These are phyloP conservation scores for Cryphonectria japonica DNA, from an alignment of 2,329 filamentous ascomycete genomes.

Conservation along the genomic window DNA sequence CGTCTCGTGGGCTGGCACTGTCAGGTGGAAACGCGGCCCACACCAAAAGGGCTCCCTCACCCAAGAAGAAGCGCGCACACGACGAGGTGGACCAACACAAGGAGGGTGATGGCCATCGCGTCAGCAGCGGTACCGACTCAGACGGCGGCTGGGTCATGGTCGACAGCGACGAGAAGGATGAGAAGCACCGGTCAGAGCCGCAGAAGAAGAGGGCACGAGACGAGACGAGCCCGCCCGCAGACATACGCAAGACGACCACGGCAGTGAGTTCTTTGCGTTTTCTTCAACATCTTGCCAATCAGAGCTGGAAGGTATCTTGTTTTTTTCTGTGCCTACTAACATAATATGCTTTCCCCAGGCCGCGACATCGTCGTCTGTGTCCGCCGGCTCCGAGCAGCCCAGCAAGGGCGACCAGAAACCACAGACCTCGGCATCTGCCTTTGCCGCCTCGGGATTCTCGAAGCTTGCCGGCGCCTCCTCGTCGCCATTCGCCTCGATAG, in stretches of 20 bases:
- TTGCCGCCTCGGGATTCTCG: slow-evolving; percentile 70
- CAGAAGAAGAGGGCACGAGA: slow-evolving; percentile 69
- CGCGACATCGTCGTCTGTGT: slow-evolving; percentile 31
- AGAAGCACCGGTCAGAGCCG: slow-evolving; percentile 58
- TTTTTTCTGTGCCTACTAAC: slow-evolving; percentile 11
- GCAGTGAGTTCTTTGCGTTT: slow-evolving; percentile 17
- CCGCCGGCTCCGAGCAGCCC: slow-evolving; percentile 33
- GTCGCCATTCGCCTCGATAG: slow-evolving; percentile 67
- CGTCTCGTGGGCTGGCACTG: slow-evolving; percentile 37
- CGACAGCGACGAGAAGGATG: slow-evolving; percentile 35
- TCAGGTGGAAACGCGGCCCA: slow-evolving; percentile 43
- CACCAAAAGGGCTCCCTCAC: slow-evolving; percentile 59
- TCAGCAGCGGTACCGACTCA: slow-evolving; percentile 47
- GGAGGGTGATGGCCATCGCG: slow-evolving; percentile 45
- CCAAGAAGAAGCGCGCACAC: slow-evolving; percentile 68
- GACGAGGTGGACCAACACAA: slow-evolving; percentile 59
- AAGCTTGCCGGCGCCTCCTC: slow-evolving; percentile 63
- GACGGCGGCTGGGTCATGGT: slow-evolving; percentile 28
- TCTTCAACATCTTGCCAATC: background rate
- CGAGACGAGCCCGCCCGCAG: slow-evolving; percentile 35
- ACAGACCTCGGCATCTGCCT: slow-evolving; percentile 62
- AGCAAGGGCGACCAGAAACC: slow-evolving; percentile 38
- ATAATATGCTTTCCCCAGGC: slow-evolving; percentile 25
- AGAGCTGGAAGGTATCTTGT: background rate
- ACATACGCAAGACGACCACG: slow-evolving; percentile 18